phyloP scores from a whole-genome alignment of 768 basidiomycete genomes.

The Rhodosporidiobolus odoratus region DNA sequence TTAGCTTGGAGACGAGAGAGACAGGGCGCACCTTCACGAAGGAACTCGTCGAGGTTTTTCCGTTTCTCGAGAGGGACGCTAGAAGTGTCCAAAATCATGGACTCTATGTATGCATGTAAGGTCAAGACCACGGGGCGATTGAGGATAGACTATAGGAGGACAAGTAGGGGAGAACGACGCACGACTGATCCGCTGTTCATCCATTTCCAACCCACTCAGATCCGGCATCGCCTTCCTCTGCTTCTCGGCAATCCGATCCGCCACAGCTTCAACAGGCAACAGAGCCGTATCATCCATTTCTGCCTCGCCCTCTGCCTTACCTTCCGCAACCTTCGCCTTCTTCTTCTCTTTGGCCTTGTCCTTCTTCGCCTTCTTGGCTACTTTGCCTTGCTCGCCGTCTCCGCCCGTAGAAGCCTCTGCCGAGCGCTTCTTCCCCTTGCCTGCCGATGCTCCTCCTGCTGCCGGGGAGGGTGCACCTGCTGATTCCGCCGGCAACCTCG shows the following conservation, averaged over 20 bases:
- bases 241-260: slow-evolving; percentile 60
- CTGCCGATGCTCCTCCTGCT: slow-evolving; percentile 47
- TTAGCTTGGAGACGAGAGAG: background rate
- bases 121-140: too few relatives aligned
- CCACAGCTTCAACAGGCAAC: slow-evolving; percentile 58
- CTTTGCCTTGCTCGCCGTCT: slow-evolving; percentile 62
- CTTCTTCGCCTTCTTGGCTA: slow-evolving; percentile 41
- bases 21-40: slow-evolving; percentile 60
- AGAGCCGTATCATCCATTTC: slow-evolving; percentile 51
- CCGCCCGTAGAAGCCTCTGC: slow-evolving; percentile 34
- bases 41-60: slow-evolving; percentile 68
- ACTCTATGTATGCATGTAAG: too few relatives aligned
- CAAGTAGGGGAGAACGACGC: slow-evolving; percentile 40
- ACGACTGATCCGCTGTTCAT: slow-evolving; percentile 75
- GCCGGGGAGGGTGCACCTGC: slow-evolving; percentile 14
- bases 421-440: slow-evolving; percentile 33
- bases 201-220: slow-evolving; percentile 69
- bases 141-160: background rate
- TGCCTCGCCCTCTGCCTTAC: slow-evolving; percentile 48
- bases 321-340: slow-evolving; percentile 58
- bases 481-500: slow-evolving; percentile 12
- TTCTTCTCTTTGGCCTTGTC: slow-evolving; percentile 64
- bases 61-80: slow-evolving; percentile 67
- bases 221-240: slow-evolving; percentile 67
- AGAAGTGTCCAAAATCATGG: slow-evolving; percentile 68